A percentile compares a stretch with the other conserved stretches of the same genome.
Conservation (phyloP, 1,284 basidiomycete species). For the Ustilago loliicola region DNA sequence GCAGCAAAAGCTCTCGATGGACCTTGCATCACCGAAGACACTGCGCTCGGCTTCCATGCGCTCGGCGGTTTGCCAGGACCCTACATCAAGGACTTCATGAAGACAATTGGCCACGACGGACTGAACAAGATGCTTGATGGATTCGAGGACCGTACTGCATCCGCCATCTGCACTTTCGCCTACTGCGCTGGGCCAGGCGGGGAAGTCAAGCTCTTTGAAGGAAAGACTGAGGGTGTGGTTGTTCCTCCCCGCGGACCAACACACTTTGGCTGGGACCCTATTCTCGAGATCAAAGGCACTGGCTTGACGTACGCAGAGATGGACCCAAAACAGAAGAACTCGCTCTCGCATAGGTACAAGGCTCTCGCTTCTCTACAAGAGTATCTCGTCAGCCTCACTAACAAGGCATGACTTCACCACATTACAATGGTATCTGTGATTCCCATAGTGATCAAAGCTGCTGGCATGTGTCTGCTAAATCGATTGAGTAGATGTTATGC, state of each 20-base stretch:
- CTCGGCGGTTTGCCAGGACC: constrained; percentile 92
- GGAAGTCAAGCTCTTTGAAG: constrained; percentile 81
- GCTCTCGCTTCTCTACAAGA: constrained; percentile 84
- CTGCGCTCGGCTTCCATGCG: constrained; percentile 90
- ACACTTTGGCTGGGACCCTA: constrained; percentile 89
- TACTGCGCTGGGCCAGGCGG: constrained; percentile 75
- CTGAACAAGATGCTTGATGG: constrained; percentile 88
- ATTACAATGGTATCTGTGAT: background rate
- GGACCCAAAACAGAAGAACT: constrained; percentile 63
- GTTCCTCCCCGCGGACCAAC: constrained; percentile 85
- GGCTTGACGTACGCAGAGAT: constrained; percentile 70
- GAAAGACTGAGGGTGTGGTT: constrained; percentile 86
- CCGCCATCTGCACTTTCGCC: constrained; percentile 94
- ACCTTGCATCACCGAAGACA: constrained; percentile 96
- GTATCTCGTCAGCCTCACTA: constrained; percentile 73
- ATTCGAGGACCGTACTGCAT: constrained; percentile 84
- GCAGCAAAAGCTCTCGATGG: constrained; percentile 80
- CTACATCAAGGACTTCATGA: constrained; percentile 85
- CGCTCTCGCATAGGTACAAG: constrained; percentile 86
- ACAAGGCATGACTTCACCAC: background rate
- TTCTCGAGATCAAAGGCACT: constrained; percentile 81
- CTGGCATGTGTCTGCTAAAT: too few species aligned
- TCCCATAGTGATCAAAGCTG: background rate
- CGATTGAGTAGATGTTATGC: too few species aligned
- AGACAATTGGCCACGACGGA: constrained; percentile 73